These are phyloP conservation scores for Silene conica DNA, from an alignment of 148 eudicot genomes.

Conservation along the genomic window DNA sequence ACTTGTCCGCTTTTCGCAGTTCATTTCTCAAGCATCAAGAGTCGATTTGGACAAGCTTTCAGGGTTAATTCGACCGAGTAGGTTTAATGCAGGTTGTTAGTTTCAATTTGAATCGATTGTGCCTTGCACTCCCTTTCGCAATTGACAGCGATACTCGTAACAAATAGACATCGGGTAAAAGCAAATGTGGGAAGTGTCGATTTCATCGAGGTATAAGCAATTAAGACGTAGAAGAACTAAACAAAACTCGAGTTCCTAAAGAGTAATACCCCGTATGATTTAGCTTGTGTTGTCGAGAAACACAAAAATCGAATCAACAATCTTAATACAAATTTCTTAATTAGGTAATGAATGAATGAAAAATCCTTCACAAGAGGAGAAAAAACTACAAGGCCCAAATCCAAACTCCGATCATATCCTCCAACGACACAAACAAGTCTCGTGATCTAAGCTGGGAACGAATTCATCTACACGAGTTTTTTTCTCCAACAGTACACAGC, in stretches of 20 bases:
- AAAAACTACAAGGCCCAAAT: slow-evolving; percentile 13
- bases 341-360: slow-evolving; percentile 21
- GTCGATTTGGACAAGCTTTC: no score
- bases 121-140: no score
- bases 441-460: not conserved
- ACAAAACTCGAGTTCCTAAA: not conserved
- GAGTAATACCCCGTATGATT: not conserved
- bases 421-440: slow-evolving; percentile 9
- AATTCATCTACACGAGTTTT: slow-evolving; percentile 14
- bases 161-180: no score
- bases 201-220: no score
- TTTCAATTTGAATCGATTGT: no score
- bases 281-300: slow-evolving; percentile 12
- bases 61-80: no score
- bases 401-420: slow-evolving; percentile 13
- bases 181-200: no score
- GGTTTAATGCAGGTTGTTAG: no score
- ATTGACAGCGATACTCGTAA: no score
- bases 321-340: slow-evolving; percentile 17
- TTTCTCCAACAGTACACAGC: slow-evolving; percentile 19
- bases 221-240: not conserved
- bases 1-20: no score
- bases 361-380: slow-evolving; percentile 10
- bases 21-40: no score
- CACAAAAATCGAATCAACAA: slow-evolving; percentile 9